These are phyloP conservation scores for Escovopsis sp. DNA, from an alignment of 2,329 filamentous ascomycete genomes.

Conservation along the genomic window DNA sequence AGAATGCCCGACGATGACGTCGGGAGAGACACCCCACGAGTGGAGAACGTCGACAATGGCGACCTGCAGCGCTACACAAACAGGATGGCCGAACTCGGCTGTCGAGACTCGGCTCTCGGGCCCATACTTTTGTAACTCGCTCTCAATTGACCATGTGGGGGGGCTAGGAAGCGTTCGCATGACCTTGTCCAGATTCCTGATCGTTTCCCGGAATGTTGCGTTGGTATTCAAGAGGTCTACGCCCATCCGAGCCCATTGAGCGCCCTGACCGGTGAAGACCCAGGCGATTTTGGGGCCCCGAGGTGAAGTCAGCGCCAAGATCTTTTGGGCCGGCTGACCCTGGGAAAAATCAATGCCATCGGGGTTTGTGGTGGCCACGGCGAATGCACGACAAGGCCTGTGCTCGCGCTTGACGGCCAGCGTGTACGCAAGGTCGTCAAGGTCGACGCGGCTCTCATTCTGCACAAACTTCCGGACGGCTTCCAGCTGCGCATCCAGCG, in stretches of 20 bases:
- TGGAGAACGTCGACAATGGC: conserved; percentile 25
- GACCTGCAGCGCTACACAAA: conserved; percentile 29
- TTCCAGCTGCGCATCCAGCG: not conserved
- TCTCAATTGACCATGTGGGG: conserved; percentile 8
- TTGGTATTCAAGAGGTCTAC: conserved; percentile 9
- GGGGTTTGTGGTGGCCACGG: conserved; percentile 6
- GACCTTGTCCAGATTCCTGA: conserved; percentile 4
- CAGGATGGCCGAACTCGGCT: conserved; percentile 20
- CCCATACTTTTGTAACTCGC: conserved; percentile 8
- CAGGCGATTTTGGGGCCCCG: not conserved
- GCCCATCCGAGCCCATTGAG: conserved; percentile 21
- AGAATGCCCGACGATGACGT: conserved; percentile 26
- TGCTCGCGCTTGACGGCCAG: conserved; percentile 14
- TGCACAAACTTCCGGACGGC: not conserved
- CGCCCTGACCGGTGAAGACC: conserved; percentile 23
- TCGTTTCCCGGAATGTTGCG: conserved; percentile 1
- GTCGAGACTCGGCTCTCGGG: conserved; percentile 4
- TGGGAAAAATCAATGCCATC: not conserved
- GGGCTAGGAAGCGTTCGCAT: conserved; percentile 1
- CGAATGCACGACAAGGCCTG: conserved; percentile 13
- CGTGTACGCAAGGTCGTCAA: not conserved
- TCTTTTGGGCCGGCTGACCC: not conserved
- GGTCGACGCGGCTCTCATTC: not conserved
- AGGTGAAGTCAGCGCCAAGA: not conserved
- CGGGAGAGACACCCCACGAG: conserved; percentile 16